These are phyloP conservation scores for Piper betle DNA, from an alignment of 164 flowering plant species.

Conservation along the genomic window DNA sequence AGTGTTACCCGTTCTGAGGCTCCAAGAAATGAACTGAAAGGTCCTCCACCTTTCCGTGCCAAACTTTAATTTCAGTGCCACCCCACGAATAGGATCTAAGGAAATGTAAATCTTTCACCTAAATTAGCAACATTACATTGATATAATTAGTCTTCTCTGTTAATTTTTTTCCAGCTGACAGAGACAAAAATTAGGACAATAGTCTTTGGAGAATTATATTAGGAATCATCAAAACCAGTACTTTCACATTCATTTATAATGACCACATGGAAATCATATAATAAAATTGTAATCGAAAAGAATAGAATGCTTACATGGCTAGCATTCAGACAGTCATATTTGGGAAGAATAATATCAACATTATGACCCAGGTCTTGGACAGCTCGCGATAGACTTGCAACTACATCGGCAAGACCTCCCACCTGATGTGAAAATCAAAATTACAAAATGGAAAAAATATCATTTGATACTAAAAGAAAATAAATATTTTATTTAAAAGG, in stretches of 20 bases:
- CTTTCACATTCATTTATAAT: neutral
- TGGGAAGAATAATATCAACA: conserved; percentile 88
- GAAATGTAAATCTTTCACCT: conserved; percentile 72
- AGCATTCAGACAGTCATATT: conserved; percentile 87
- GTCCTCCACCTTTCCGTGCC: conserved; percentile 89
- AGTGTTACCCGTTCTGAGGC: conserved; percentile 85
- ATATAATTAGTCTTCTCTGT: too few relatives aligned
- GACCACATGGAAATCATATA: neutral
- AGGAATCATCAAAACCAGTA: too few relatives aligned
- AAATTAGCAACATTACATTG: neutral
- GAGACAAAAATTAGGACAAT: too few relatives aligned
- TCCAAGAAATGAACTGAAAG: conserved; percentile 86
- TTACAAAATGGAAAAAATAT: neutral
- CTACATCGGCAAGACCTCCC: conserved; percentile 99
- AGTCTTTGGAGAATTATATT: too few relatives aligned
- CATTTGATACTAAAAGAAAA: neutral
- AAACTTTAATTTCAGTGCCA: conserved; percentile 91
- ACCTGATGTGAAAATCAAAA: conserved; percentile 38
- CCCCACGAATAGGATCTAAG: conserved; percentile 57
- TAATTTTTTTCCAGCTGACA: too few relatives aligned
- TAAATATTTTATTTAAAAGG: neutral
- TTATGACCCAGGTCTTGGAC: conserved; percentile 87
- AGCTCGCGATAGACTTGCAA: conserved; percentile 96
- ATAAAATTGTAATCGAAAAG: neutral
- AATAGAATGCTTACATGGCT: conserved; percentile 50